Evolutionary conservation across 106 monocot species (phyloP).

Genomic region (Acorus gramineus): DNA sequence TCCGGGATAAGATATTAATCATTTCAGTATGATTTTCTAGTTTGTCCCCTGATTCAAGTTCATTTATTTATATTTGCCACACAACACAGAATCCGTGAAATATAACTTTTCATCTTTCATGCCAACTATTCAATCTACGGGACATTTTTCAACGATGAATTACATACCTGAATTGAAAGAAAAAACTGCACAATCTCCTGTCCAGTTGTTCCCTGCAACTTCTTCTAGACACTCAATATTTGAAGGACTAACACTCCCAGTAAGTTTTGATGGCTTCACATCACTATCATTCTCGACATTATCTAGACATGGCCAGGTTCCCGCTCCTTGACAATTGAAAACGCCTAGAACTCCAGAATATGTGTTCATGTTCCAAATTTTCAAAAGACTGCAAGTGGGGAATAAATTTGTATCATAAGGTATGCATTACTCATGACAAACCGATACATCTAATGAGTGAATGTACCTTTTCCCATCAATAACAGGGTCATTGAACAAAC

Average conservation of each 20-base stretch:
- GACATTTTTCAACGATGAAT: no score
- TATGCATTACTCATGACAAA: neutral
- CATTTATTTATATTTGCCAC: no score
- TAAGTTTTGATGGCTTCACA: constrained; percentile 6
- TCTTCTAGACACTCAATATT: constrained; percentile 30
- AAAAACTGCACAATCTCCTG: constrained; percentile 34
- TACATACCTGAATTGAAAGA: constrained; percentile 24
- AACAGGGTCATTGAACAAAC: constrained; percentile 35
- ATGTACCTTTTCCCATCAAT: constrained; percentile 36
- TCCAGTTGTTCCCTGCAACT: constrained; percentile 27
- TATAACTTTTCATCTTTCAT: no score
- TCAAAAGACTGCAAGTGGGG: constrained; percentile 22
- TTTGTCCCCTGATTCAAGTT: no score
- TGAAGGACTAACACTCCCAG: constrained; percentile 12
- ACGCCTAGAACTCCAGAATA: constrained; percentile 29
- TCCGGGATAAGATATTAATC: no score
- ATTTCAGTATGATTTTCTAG: no score
- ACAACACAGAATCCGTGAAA: no score
- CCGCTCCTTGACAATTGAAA: constrained; percentile 54
- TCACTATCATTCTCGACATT: neutral
- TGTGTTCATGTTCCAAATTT: constrained; percentile 42
- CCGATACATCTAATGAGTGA: neutral
- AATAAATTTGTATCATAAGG: neutral
- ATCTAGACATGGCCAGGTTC: constrained; percentile 25
- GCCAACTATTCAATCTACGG: no score